These are phyloP conservation scores for Alternaria brassicicola DNA, from an alignment of 2,329 filamentous ascomycete genomes.

Conservation along the genomic window DNA sequence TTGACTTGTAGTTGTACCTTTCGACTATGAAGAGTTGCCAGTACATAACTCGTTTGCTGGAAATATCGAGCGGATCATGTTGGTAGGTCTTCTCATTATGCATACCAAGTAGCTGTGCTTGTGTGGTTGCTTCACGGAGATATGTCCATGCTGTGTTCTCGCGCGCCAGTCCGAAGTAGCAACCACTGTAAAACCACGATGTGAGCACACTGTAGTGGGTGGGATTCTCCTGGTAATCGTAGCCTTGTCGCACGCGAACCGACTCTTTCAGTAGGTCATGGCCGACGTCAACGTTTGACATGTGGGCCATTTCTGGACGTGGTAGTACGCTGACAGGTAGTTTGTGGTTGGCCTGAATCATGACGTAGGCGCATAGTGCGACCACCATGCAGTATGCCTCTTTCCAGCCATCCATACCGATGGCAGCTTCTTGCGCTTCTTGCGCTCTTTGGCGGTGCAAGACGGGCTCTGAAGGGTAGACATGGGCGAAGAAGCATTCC, in stretches of 20 bases:
- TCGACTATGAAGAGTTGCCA: constrained; percentile 69
- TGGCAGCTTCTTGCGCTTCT: constrained; percentile 60
- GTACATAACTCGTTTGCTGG: constrained; percentile 63
- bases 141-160: constrained; percentile 68
- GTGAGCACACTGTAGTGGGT: constrained; percentile 64
- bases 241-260: constrained; percentile 60
- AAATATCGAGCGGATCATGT: constrained; percentile 57
- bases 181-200: constrained; percentile 66
- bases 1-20: constrained; percentile 48
- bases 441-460: constrained; percentile 54
- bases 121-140: constrained; percentile 65
- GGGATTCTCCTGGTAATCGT: constrained; percentile 64
- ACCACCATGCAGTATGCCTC: constrained; percentile 66
- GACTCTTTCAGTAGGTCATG: constrained; percentile 65
- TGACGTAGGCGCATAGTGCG: constrained; percentile 57
- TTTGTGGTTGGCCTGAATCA: constrained; percentile 57
- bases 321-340: constrained; percentile 53
- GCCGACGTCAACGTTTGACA: constrained; percentile 55
- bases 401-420: constrained; percentile 57
- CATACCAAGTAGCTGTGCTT: constrained; percentile 64
- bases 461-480: constrained; percentile 68
- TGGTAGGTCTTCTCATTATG: constrained; percentile 64
- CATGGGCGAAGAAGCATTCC: constrained; percentile 65
- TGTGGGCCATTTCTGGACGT: constrained; percentile 53
- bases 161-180: constrained; percentile 66